phyloP scores from a whole-genome alignment of 371 early-diverging fungal species.

The Chytridiales sp. region DNA sequence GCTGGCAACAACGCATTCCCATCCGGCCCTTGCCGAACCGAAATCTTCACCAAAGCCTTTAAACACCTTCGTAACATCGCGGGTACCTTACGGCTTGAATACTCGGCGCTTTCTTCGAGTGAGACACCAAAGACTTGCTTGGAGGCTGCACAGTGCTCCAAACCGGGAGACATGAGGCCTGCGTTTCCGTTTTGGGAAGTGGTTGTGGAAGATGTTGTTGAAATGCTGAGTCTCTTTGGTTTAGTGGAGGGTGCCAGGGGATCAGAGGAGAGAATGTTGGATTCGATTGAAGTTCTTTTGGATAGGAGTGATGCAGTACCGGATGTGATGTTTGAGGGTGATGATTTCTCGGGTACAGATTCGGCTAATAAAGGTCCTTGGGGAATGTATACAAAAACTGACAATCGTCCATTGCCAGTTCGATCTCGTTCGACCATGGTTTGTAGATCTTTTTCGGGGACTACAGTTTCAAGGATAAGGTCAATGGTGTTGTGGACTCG shows the following conservation, averaged over 20 bases:
- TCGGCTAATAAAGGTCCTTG: conserved; percentile 3
- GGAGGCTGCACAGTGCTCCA: neutral
- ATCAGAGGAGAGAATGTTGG: too few relatives aligned
- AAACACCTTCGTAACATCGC: conserved; percentile 26
- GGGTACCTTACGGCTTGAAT: conserved; percentile 24
- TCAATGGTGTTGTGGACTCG: conserved; percentile 20
- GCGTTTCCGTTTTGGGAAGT: too few relatives aligned
- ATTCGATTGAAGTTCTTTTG: too few relatives aligned
- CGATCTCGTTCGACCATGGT: conserved; percentile 34
- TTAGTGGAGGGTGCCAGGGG: too few relatives aligned
- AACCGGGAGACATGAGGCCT: too few relatives aligned
- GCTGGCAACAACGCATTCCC: too few relatives aligned
- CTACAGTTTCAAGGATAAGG: conserved; percentile 38
- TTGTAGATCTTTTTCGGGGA: conserved; percentile 36
- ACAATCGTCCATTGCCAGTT: conserved; percentile 35
- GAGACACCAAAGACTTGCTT: conserved; percentile 30
- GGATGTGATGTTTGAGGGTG: too few relatives aligned
- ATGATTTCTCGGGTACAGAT: neutral
- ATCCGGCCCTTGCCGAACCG: neutral
- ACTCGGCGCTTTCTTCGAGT: conserved; percentile 23
- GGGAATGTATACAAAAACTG: conserved; percentile 20
- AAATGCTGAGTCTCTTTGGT: too few relatives aligned
- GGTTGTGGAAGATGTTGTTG: too few relatives aligned
- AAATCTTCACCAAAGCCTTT: conserved; percentile 13
- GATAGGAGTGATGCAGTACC: too few relatives aligned